phyloP scores from a whole-genome alignment of 305 asterid genomes.

The Fraxinus angustifolia region DNA sequence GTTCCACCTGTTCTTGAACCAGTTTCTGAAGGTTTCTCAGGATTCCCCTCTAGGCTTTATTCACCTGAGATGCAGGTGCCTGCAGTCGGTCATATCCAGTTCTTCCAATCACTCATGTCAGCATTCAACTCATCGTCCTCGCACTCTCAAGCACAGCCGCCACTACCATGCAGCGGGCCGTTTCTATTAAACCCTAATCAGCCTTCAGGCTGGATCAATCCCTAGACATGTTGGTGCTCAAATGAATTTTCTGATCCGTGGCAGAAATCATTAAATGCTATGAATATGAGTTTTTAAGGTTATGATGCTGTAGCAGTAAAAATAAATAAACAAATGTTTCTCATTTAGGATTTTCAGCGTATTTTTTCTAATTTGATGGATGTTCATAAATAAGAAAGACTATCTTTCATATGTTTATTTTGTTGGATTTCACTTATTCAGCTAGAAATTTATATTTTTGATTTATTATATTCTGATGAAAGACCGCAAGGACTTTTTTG shows the following conservation, averaged over 20 bases:
- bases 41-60: conserved; percentile 5
- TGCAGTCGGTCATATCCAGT: conserved; percentile 23
- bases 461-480: neutral
- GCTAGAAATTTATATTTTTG: neutral
- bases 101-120: conserved; percentile 38
- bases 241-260: neutral
- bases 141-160: conserved; percentile 10
- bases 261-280: neutral
- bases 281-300: neutral
- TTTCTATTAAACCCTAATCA: conserved; percentile 20
- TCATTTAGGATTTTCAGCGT: conserved; percentile 7
- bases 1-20: neutral
- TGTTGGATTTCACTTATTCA: neutral
- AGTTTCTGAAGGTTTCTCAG: conserved; percentile 2
- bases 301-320: neutral
- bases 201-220: conserved; percentile 29
- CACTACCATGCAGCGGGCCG: conserved; percentile 24
- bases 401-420: neutral
- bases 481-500: neutral
- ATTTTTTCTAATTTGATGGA: neutral
- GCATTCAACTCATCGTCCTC: conserved; percentile 23
- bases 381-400: neutral
- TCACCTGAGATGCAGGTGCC: conserved; percentile 16
- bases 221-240: conserved; percentile 18
- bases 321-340: conserved; percentile 6